Conservation (phyloP, 805 yeast species). For the Nakazawaea ernobii region DNA sequence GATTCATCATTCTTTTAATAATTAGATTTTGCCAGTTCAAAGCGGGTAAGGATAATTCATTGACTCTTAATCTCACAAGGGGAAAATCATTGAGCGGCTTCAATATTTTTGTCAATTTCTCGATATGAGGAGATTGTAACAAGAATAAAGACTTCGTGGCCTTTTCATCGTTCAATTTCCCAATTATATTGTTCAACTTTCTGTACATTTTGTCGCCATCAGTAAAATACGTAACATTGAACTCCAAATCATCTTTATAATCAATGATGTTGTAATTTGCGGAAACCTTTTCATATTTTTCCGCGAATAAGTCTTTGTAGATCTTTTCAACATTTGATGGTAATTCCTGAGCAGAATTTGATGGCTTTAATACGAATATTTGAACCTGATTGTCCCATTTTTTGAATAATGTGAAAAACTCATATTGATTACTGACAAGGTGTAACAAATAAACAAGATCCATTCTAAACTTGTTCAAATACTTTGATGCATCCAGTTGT, state of each 20-base stretch:
- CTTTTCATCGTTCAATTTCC: constrained; percentile 57
- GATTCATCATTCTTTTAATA: constrained; percentile 59
- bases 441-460: constrained; percentile 65
- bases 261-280: constrained; percentile 41
- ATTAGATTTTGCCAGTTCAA: constrained; percentile 76
- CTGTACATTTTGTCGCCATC: constrained; percentile 52
- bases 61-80: constrained; percentile 50
- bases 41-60: constrained; percentile 60
- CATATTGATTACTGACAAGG: constrained; percentile 66
- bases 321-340: constrained; percentile 48
- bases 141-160: constrained; percentile 61
- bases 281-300: constrained; percentile 40
- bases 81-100: constrained; percentile 53
- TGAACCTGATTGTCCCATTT: constrained; percentile 50
- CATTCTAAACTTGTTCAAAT: constrained; percentile 50
- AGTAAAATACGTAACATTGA: constrained; percentile 50
- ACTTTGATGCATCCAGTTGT: constrained; percentile 40
- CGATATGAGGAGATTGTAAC: constrained; percentile 64
- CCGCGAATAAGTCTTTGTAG: constrained; percentile 47
- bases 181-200: constrained; percentile 47
- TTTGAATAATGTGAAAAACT: constrained; percentile 61
- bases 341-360: constrained; percentile 57
- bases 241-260: constrained; percentile 45
- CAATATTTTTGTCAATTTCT: constrained; percentile 40
- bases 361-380: constrained; percentile 63